Evolutionary conservation across 345 rosid genomes (phyloP).

Genomic region (Hypericum perforatum): DNA sequence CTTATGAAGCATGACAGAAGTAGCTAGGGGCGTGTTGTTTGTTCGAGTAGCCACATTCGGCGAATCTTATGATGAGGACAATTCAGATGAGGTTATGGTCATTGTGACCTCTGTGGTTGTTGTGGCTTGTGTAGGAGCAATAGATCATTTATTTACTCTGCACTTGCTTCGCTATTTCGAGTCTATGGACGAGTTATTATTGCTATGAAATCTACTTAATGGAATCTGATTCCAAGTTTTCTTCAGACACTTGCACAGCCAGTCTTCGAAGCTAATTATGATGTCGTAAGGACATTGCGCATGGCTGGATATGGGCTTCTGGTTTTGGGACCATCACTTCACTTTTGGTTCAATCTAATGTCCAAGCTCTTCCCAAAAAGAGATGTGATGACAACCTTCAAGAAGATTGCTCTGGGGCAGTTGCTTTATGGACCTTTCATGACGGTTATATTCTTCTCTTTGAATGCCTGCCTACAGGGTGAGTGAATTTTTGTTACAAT

Average conservation of each 20-base stretch:
- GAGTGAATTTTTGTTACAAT: slow-evolving; percentile 3
- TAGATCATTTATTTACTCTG: no score
- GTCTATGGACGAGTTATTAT: background rate
- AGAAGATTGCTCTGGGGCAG: slow-evolving; percentile 85
- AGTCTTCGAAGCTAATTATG: slow-evolving; percentile 31
- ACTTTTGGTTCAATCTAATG: slow-evolving; percentile 76
- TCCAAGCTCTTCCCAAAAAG: slow-evolving; percentile 65
- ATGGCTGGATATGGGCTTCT: slow-evolving; percentile 54
- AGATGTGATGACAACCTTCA: slow-evolving; percentile 64
- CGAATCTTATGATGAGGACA: no score
- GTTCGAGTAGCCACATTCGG: no score
- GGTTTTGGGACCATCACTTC: slow-evolving; percentile 59
- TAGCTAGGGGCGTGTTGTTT: no score
- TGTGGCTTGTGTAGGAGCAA: no score
- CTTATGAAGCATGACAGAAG: no score
- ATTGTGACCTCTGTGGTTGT: no score
- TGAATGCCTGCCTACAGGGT: slow-evolving; percentile 70
- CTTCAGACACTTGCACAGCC: slow-evolving; percentile 33
- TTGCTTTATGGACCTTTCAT: slow-evolving; percentile 59
- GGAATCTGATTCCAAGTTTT: background rate
- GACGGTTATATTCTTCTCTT: slow-evolving; percentile 67
- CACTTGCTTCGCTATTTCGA: background rate
- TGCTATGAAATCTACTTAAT: background rate
- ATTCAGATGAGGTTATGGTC: no score
- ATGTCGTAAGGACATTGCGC: slow-evolving; percentile 40